These are phyloP conservation scores for Penicillium sp. DNA, from an alignment of 2,329 filamentous ascomycete species.

Conservation along the genomic window DNA sequence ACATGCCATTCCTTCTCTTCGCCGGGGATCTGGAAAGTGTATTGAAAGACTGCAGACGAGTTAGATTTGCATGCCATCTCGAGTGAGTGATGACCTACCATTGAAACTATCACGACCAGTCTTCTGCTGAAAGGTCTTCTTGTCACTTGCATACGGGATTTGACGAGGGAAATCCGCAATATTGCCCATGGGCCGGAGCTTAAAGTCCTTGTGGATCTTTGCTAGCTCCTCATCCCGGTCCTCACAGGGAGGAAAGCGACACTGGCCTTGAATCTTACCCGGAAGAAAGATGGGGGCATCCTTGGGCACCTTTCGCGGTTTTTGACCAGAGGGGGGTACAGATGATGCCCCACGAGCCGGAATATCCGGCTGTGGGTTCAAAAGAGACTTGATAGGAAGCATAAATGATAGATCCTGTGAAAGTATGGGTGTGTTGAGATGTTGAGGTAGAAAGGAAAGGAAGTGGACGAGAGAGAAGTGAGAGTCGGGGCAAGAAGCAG, in stretches of 20 bases:
- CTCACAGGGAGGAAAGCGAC: conserved; percentile 77
- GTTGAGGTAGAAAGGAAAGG: background rate
- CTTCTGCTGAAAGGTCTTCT: conserved; percentile 83
- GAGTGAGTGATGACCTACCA: conserved; percentile 54
- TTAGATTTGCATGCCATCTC: conserved; percentile 6
- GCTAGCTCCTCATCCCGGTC: conserved; percentile 60
- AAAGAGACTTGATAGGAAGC: conserved; percentile 66
- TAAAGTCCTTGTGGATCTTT: conserved; percentile 63
- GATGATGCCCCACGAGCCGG: conserved; percentile 8
- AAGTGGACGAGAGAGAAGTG: conserved; percentile 10
- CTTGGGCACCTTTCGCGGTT: conserved; percentile 63
- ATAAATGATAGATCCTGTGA: conserved; percentile 43
- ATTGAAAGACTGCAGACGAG: conserved; percentile 52
- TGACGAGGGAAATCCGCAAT: conserved; percentile 67
- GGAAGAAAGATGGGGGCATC: conserved; percentile 65
- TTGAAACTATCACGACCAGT: conserved; percentile 88
- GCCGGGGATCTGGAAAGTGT: conserved; percentile 73
- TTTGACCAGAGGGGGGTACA: conserved; percentile 23
- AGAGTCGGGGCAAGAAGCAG: conserved; percentile 6
- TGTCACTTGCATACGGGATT: conserved; percentile 93
- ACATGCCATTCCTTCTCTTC: conserved; percentile 70
- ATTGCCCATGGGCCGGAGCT: conserved; percentile 65
- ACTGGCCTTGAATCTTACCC: conserved; percentile 63
- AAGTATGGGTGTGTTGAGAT: background rate
- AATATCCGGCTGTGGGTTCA: conserved; percentile 60